These are phyloP conservation scores for Physaria fendleri DNA, from an alignment of 345 rosid species.

Conservation along the genomic window DNA sequence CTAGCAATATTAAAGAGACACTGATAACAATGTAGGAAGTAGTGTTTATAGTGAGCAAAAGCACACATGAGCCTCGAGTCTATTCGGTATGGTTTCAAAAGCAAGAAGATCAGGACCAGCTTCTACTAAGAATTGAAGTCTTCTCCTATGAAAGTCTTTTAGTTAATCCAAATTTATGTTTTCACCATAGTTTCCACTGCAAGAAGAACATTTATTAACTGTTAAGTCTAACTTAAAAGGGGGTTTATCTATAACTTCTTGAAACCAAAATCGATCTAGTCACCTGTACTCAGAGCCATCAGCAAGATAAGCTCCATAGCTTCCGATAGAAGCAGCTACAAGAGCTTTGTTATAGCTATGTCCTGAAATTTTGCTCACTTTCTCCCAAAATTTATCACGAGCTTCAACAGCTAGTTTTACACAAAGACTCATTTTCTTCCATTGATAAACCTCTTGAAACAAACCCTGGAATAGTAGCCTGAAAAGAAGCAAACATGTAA, in stretches of 20 bases:
- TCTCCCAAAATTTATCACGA: slow-evolving; percentile 78
- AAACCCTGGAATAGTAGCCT: slow-evolving; percentile 93
- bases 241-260: not conserved
- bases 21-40: not conserved
- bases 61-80: slow-evolving; percentile 82
- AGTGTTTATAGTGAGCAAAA: not conserved
- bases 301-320: slow-evolving; percentile 92
- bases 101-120: slow-evolving; percentile 89
- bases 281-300: slow-evolving; percentile 97
- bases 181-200: slow-evolving; percentile 69
- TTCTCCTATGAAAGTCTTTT: slow-evolving; percentile 78
- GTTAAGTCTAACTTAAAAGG: not conserved
- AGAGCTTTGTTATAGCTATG: slow-evolving; percentile 57
- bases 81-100: slow-evolving; percentile 89
- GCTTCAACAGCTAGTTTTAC: slow-evolving; percentile 71
- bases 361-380: slow-evolving; percentile 32
- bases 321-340: slow-evolving; percentile 90
- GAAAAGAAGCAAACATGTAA: not conserved
- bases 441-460: slow-evolving; percentile 59
- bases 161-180: slow-evolving; percentile 50
- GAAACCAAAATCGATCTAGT: not conserved
- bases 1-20: not conserved
- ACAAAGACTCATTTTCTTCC: slow-evolving; percentile 59
- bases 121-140: slow-evolving; percentile 73
- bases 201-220: not conserved